Evolutionary conservation across 2,329 filamentous ascomycete species (phyloP), one percentile per base, ranked within the genome.

Genomic region (Apiospora malaysiana): DNA sequence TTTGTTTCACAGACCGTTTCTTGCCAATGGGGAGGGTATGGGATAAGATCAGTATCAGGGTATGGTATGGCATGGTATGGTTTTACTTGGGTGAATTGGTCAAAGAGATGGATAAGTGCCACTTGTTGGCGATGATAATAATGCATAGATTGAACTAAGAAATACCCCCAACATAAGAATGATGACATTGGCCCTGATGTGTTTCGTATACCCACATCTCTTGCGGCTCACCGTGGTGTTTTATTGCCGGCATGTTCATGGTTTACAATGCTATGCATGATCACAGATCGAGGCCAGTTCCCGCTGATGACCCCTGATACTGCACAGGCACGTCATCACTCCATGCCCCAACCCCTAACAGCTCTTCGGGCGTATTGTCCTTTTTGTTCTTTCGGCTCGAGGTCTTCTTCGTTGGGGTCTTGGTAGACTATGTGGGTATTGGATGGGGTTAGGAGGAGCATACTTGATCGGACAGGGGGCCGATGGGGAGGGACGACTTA

Each of bases 1-100:
- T 63, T 63, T 63, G 56, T 63, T 63, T 63, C 8, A 40, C 32
- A 63, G 56, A 59, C 16, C 21, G 51, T 59, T 63, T 63, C 9
- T 40, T 63, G 32, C 40, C 56, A 40, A 37, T 40, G 32, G 21
- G 9, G n/a, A n/a, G 1, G 32, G 51, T 37, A 18, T 40, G 42
- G 14, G 16, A 2, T n/a, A 40, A 10, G 32, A 32, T 14, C 6
- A 9, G 51, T 25, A 10, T 21, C 32, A 10, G 9, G 27, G 51
- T 18, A 59, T 59, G 51, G 8, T 21, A 37, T 37, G 25, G 51
- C n/a, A 21, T 40, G 27, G 18, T 16, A n/a, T 47, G 42, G 16
- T 21, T 32, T 56, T 12, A 10, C 25, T 59, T 16, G 7, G 8
- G 27, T 37, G 27, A 21, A 56, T 32, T 32, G 18, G 27, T 21